Evolutionary conservation across 306 rosid genomes (phyloP).

Genomic region (Urtica urens): DNA sequence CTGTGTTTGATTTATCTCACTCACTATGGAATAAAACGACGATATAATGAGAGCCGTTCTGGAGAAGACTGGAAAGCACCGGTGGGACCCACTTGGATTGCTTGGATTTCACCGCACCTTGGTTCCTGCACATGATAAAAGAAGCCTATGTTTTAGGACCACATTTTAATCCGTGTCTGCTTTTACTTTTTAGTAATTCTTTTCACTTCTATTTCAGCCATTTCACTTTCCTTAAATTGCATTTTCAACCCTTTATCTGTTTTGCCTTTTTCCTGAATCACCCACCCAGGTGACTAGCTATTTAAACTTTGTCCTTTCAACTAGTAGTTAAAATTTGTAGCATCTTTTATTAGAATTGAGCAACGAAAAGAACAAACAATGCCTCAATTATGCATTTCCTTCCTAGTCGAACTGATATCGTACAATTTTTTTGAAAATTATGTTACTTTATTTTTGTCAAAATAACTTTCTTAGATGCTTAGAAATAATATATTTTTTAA

Average conservation of each 20-base stretch:
- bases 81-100: conserved; percentile 32
- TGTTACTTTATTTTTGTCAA: too few species aligned
- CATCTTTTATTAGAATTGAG: too few species aligned
- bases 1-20: not conserved
- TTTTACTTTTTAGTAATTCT: not conserved
- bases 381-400: too few species aligned
- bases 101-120: conserved; percentile 50
- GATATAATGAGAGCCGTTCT: conserved; percentile 6
- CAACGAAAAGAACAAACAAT: too few species aligned
- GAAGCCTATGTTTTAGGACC: conserved; percentile 21
- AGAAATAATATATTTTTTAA: too few species aligned
- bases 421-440: too few species aligned
- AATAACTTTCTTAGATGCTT: too few species aligned
- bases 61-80: conserved; percentile 13
- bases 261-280: not conserved
- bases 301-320: not conserved
- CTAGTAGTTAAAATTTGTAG: too few species aligned
- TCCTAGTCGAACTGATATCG: too few species aligned
- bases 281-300: not conserved
- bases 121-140: conserved; percentile 11
- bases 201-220: conserved; percentile 1
- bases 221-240: not conserved
- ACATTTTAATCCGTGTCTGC: not conserved
- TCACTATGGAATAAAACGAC: conserved; percentile 6
- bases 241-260: not conserved